These are phyloP conservation scores for Termitomyces sp. DNA, from an alignment of 768 basidiomycete genomes.

Conservation along the genomic window DNA sequence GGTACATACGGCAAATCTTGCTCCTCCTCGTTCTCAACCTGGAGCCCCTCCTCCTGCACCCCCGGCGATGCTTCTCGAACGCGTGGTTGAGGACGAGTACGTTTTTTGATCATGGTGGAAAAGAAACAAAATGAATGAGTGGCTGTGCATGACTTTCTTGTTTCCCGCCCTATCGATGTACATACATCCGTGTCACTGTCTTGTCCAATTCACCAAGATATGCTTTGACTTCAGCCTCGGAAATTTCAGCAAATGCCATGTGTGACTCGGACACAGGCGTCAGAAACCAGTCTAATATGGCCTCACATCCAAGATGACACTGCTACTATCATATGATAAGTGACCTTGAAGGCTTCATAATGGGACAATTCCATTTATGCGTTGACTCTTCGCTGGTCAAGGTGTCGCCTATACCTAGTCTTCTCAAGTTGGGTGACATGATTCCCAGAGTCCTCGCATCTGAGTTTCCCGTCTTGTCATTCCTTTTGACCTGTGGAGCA, in stretches of 20 bases:
- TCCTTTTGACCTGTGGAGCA: neutral
- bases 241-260: neutral
- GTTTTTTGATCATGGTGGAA: slow-evolving; percentile 66
- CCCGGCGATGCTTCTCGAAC: slow-evolving; percentile 50
- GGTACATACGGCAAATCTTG: slow-evolving; percentile 49
- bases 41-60: slow-evolving; percentile 32
- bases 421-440: neutral
- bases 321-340: neutral
- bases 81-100: slow-evolving; percentile 61
- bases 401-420: neutral
- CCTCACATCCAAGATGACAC: neutral
- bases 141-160: slow-evolving; percentile 17
- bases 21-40: slow-evolving; percentile 43
- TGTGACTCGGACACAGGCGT: no score
- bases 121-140: slow-evolving; percentile 1
- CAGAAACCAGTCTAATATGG: no score
- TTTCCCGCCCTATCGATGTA: no score
- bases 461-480: neutral
- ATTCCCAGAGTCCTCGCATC: neutral
- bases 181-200: no score
- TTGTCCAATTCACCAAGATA: neutral
- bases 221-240: neutral
- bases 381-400: neutral
- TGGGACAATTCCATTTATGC: neutral
- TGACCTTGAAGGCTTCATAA: neutral